Percentiles rank a stretch among this genome's conserved stretches.
Conservation (phyloP, 169 alveolate species). For the Plasmodium ovale region DNA sequence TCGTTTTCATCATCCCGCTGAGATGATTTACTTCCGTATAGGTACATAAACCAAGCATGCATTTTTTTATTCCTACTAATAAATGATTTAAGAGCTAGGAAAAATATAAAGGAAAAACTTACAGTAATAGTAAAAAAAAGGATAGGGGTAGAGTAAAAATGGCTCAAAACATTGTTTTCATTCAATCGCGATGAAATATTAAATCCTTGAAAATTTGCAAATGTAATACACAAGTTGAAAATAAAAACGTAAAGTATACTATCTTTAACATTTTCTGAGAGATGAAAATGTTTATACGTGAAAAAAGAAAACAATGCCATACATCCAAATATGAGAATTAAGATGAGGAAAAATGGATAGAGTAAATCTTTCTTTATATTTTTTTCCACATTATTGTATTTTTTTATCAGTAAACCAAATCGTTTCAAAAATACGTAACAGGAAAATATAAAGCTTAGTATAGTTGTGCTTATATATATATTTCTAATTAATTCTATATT, state of each 20-base stretch:
- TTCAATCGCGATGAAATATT: slow-evolving; percentile 32
- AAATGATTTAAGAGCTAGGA: slow-evolving; percentile 50
- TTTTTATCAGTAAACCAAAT: slow-evolving; percentile 53
- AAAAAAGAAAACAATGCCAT: slow-evolving; percentile 42
- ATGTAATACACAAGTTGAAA: slow-evolving; percentile 62
- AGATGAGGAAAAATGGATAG: slow-evolving; percentile 37
- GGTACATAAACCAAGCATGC: slow-evolving; percentile 18
- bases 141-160: slow-evolving; percentile 27
- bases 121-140: slow-evolving; percentile 65
- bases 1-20: neutral
- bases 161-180: slow-evolving; percentile 22
- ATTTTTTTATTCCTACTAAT: slow-evolving; percentile 53
- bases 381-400: slow-evolving; percentile 62
- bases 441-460: slow-evolving; percentile 28
- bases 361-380: slow-evolving; percentile 58
- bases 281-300: slow-evolving; percentile 27
- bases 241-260: slow-evolving; percentile 38
- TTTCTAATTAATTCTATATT: slow-evolving; percentile 22
- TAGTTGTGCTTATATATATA: slow-evolving; percentile 13
- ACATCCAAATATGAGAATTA: slow-evolving; percentile 49
- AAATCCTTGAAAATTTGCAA: slow-evolving; percentile 71
- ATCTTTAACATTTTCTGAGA: slow-evolving; percentile 37
- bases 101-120: slow-evolving; percentile 58
- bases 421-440: slow-evolving; percentile 22
- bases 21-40: slow-evolving; percentile 11